Percentiles rank a stretch among this genome's conserved stretches.
phyloP scores from a whole-genome alignment of 2,329 filamentous ascomycete species.

The Ophiostoma perfectum region DNA sequence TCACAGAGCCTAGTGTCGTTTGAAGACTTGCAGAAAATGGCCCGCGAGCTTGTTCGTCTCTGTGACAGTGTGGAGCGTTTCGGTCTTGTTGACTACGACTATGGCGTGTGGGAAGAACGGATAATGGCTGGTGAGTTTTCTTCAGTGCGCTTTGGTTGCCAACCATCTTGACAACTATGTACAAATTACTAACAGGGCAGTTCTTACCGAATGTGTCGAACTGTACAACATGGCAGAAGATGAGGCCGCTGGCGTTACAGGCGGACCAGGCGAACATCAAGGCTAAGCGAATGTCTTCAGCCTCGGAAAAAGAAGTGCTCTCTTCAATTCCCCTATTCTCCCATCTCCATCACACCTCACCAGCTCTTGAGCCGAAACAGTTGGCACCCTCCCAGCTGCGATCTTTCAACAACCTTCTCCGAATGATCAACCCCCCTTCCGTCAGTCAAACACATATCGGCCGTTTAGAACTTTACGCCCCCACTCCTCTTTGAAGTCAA shows the following conservation, averaged over 20 bases:
- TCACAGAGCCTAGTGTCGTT: conserved; percentile 60
- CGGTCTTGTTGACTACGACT: conserved; percentile 95
- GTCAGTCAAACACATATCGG: too few relatives aligned
- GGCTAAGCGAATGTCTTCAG: too few relatives aligned
- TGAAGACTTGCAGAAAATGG: conserved; percentile 70
- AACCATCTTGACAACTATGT: background rate
- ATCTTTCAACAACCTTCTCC: too few relatives aligned
- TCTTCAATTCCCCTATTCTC: too few relatives aligned
- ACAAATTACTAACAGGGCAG: conserved; percentile 10
- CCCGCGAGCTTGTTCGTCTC: conserved; percentile 71
- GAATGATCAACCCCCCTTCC: too few relatives aligned
- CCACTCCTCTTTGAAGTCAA: too few relatives aligned
- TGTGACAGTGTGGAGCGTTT: conserved; percentile 85
- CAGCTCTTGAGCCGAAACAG: too few relatives aligned
- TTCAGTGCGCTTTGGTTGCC: conserved; percentile 39
- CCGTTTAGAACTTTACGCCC: too few relatives aligned
- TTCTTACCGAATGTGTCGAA: conserved; percentile 37
- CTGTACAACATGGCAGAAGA: conserved; percentile 41
- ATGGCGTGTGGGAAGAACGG: conserved; percentile 91
- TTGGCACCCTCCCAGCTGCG: too few relatives aligned
- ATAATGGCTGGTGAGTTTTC: conserved; percentile 52
- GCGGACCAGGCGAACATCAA: background rate
- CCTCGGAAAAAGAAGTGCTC: too few relatives aligned
- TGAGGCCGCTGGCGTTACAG: conserved; percentile 30
- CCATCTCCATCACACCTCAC: too few relatives aligned